These are phyloP conservation scores for Populus pruinosa DNA, from an alignment of 345 rosid genomes.

Conservation along the genomic window DNA sequence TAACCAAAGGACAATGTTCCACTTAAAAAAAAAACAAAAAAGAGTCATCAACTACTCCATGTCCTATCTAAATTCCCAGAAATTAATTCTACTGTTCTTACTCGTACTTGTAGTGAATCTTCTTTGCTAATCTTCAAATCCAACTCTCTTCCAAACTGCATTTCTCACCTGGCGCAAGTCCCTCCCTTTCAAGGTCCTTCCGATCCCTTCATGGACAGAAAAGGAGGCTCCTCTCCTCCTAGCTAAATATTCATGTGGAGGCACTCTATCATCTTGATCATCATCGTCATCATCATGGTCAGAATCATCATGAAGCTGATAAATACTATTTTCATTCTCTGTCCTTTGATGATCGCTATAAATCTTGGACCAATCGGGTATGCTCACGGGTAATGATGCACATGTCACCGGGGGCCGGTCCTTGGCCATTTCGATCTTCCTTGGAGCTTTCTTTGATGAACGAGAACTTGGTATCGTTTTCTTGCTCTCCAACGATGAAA, in stretches of 20 bases:
- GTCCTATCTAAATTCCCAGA: not conserved
- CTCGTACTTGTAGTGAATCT: not conserved
- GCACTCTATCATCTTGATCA: constrained; percentile 20
- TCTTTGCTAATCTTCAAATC: constrained; percentile 39
- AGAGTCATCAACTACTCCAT: not conserved
- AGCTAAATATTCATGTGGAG: constrained; percentile 45
- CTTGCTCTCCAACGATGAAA: constrained; percentile 25
- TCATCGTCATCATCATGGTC: not conserved
- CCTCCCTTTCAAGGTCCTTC: constrained; percentile 48
- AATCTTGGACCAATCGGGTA: constrained; percentile 85
- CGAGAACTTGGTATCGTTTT: constrained; percentile 38
- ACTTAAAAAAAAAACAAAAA: not conserved
- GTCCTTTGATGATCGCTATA: constrained; percentile 27
- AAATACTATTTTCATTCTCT: not conserved
- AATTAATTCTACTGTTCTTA: not conserved
- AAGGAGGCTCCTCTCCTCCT: constrained; percentile 41
- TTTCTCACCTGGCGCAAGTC: constrained; percentile 48
- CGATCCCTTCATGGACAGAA: constrained; percentile 48
- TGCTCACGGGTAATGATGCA: constrained; percentile 63
- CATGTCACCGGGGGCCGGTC: constrained; percentile 1
- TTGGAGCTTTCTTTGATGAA: constrained; percentile 29
- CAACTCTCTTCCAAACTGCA: constrained; percentile 45
- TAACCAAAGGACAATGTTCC: not conserved
- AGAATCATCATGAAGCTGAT: not conserved
- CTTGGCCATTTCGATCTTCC: constrained; percentile 11